Evolutionary conservation across 2,329 filamentous ascomycete genomes (phyloP), one percentile per base, ranked within the genome.

Genomic region (Fusarium tjaetaba): DNA sequence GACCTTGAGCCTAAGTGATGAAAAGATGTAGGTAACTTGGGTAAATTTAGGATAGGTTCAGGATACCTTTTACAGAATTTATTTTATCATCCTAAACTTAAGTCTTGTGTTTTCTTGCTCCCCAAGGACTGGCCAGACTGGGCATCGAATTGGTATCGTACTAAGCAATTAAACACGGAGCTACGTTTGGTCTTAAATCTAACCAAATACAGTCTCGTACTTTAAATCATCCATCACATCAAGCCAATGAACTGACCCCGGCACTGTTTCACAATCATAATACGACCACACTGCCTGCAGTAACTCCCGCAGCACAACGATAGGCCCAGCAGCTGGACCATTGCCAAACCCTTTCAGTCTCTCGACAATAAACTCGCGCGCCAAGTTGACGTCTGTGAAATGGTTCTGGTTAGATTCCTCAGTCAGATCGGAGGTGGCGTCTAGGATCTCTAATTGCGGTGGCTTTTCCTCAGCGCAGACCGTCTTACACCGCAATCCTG

Each of bases 171-270:
- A 42, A 26, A 46, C n/a, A 39, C 18, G 11, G 18, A 26, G 6
- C 16, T n/a, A 9, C 46, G 49, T 28, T 59, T 26, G 52, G 43
- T 39, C 28, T 26, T 22, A 38, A 28, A 49, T 28, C 68, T 56
- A 73, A 24, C 58, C 67, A 68, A 74, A 68, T 30, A 74, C 71
- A 69, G 68, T 73, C 68, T 74, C 71, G 24, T 68, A 65, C 55
- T 64, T 69, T 26, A 59, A 39, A 32, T 74, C 71, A 46, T 53
- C 63, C 59, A 73, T 72, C 22, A 72, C 55, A 60, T 72, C 62
- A 15, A 72, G 59, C 59, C 68, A 65, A 57, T 71, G 63, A 18
- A 74, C 36, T 6, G 59, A 68, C 10, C 61, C 62, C 11, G 67
- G 62, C 14, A 68, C 59, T 45, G 42, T 60, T 59, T 74, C 71